These are phyloP conservation scores for Tuber aestivum DNA, from an alignment of 495 filamentous ascomycete species.

Conservation along the genomic window DNA sequence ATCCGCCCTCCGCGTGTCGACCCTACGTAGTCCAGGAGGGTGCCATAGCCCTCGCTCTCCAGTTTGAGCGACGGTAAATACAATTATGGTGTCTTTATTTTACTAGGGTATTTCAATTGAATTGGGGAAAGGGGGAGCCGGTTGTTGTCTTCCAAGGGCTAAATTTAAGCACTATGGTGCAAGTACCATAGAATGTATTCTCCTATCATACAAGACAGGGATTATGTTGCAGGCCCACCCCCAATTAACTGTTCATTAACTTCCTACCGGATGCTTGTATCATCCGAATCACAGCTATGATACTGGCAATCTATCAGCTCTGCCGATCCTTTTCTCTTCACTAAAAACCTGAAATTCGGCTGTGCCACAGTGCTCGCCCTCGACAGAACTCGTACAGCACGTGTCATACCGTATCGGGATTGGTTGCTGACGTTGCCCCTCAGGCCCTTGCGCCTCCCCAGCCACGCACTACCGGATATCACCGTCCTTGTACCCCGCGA, in stretches of 20 bases:
- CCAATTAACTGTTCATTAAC: too few relatives aligned
- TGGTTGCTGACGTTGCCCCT: conserved; percentile 9
- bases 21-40: background rate
- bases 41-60: background rate
- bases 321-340: background rate
- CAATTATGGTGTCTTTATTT: background rate
- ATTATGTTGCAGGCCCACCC: too few relatives aligned
- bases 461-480: conserved; percentile 14
- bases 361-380: background rate
- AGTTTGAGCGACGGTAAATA: background rate
- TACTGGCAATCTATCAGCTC: background rate
- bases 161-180: background rate
- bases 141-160: background rate
- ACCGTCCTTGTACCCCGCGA: background rate
- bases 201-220: too few relatives aligned
- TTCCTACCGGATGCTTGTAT: too few relatives aligned
- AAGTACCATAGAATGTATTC: too few relatives aligned
- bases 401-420: background rate
- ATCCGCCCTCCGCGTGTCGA: too few relatives aligned
- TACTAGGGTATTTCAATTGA: background rate
- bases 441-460: conserved; percentile 14
- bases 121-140: background rate
- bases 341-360: background rate
- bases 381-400: too few relatives aligned
- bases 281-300: background rate